Conservation (phyloP, 2,329 filamentous ascomycete genomes). For the Mycosphaerella arachidis region DNA sequence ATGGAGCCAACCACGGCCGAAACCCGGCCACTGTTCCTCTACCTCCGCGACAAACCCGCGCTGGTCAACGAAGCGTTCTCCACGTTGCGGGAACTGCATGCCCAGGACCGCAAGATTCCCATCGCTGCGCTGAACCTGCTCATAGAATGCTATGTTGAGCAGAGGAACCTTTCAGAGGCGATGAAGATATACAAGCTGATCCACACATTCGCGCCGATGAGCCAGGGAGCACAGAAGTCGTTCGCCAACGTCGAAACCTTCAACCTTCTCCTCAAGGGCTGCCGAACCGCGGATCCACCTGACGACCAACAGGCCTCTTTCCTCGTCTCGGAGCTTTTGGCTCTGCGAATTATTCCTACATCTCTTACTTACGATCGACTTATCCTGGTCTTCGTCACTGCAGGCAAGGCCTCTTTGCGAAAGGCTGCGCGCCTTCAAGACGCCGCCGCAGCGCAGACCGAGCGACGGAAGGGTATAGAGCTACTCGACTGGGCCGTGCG, state of each 20-base stretch:
- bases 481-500: constrained; percentile 30
- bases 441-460: neutral
- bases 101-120: constrained; percentile 48
- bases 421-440: neutral
- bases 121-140: constrained; percentile 49
- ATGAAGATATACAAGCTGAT: constrained; percentile 59
- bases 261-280: constrained; percentile 48
- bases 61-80: constrained; percentile 52
- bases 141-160: constrained; percentile 49
- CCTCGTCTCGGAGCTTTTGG: constrained; percentile 58
- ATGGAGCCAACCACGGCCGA: constrained; percentile 54
- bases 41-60: constrained; percentile 47
- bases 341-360: constrained; percentile 52
- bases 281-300: constrained; percentile 20
- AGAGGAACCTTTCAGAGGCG: constrained; percentile 46
- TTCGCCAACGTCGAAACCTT: constrained; percentile 51
- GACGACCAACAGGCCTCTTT: constrained; percentile 57
- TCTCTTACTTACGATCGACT: constrained; percentile 59
- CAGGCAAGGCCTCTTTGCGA: constrained; percentile 17
- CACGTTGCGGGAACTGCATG: constrained; percentile 54
- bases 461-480: constrained; percentile 17
- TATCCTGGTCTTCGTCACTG: constrained; percentile 50
- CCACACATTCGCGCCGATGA: constrained; percentile 38
- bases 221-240: constrained; percentile 20
- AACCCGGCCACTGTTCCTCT: constrained; percentile 58